phyloP scores from a whole-genome alignment of 129 eudicot genomes.

The carrot (Daucus carota) region DNA sequence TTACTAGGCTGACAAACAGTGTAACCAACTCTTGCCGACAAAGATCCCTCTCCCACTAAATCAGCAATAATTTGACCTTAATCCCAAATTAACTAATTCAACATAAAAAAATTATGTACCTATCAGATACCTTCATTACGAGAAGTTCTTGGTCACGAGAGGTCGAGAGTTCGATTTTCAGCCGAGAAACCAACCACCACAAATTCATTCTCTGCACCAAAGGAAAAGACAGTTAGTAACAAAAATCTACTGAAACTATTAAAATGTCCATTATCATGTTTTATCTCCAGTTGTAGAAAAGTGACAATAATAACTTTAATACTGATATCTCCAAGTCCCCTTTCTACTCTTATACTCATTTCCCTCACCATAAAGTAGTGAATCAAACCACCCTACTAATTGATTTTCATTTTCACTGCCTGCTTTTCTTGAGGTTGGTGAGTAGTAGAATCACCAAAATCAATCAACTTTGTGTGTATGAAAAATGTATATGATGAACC shows the following conservation, averaged over 20 bases:
- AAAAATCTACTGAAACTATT: background rate
- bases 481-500: background rate
- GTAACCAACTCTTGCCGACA: conserved; percentile 50
- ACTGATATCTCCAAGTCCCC: background rate
- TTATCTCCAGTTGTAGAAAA: background rate
- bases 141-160: background rate
- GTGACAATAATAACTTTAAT: background rate
- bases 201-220: background rate
- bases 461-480: background rate
- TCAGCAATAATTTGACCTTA: conserved; percentile 24
- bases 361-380: conserved; percentile 24
- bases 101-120: too few relatives aligned
- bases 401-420: conserved; percentile 14
- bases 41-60: conserved; percentile 38
- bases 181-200: background rate
- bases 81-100: too few relatives aligned
- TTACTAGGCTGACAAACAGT: conserved; percentile 11
- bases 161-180: background rate
- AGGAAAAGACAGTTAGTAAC: too few relatives aligned
- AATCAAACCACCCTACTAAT: background rate
- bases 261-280: background rate
- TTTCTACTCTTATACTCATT: conserved; percentile 31
- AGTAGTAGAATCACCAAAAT: conserved; percentile 2
- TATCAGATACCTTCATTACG: too few relatives aligned
- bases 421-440: conserved; percentile 24